phyloP scores from a whole-genome alignment of 805 yeast species.

The Wickerhamomyces silvicola region DNA sequence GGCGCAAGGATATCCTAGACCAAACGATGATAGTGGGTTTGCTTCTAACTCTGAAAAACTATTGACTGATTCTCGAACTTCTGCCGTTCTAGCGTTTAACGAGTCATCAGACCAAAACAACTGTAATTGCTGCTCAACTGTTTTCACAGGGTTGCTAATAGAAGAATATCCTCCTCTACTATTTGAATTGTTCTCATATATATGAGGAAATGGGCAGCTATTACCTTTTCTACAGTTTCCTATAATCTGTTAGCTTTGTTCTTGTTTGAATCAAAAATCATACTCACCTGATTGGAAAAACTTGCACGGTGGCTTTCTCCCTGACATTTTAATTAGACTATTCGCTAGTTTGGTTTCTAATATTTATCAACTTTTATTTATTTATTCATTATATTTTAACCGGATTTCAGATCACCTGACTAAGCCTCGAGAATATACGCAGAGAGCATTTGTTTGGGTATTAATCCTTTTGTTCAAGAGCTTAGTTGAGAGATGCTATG shows the following conservation, averaged over 20 bases:
- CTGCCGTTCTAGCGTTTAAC: slow-evolving; percentile 21
- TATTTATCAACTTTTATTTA: slow-evolving; percentile 4
- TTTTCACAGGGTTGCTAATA: no score
- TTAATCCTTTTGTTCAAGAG: no score
- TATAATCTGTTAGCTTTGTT: slow-evolving; percentile 1
- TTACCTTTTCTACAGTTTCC: slow-evolving; percentile 36
- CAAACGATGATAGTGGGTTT: slow-evolving; percentile 36
- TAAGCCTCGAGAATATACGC: no score
- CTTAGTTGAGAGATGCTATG: no score
- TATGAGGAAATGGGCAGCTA: slow-evolving; percentile 39
- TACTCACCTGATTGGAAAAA: slow-evolving; percentile 33
- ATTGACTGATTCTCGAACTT: slow-evolving; percentile 21
- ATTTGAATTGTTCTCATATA: slow-evolving; percentile 16
- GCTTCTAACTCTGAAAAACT: slow-evolving; percentile 18
- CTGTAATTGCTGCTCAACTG: no score
- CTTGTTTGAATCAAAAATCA: background rate
- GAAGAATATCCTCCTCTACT: no score
- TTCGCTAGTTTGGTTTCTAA: slow-evolving; percentile 1
- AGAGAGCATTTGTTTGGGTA: no score
- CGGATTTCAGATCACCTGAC: no score
- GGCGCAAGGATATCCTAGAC: slow-evolving; percentile 42
- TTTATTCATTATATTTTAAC: no score
- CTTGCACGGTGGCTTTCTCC: slow-evolving; percentile 33
- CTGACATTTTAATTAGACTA: slow-evolving; percentile 13
- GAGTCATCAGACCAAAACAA: slow-evolving; percentile 20